Percentiles rank a stretch among this genome's conserved stretches.
These are phyloP conservation scores for Aureobasidium zeae DNA, from an alignment of 2,329 filamentous ascomycete species.

Conservation along the genomic window DNA sequence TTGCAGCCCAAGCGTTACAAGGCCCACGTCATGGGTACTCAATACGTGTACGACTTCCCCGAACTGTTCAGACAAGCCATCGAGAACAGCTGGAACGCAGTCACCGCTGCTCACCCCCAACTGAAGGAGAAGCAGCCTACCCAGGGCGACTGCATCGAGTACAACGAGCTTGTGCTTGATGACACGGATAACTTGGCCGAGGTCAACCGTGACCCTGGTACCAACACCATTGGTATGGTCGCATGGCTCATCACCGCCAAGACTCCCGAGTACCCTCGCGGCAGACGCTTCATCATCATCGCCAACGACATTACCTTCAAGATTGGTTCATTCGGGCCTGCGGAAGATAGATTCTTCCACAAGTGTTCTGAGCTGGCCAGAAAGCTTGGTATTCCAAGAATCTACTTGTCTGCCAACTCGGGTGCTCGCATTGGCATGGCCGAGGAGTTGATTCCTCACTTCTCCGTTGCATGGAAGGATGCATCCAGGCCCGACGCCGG, in stretches of 20 bases:
- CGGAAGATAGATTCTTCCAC: conserved; percentile 96
- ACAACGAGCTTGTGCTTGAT: conserved; percentile 88
- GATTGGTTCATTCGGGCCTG: conserved; percentile 94
- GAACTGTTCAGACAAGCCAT: conserved; percentile 97
- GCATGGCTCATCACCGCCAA: conserved; percentile 92
- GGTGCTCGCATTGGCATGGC: conserved; percentile 95
- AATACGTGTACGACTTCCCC: conserved; percentile 99
- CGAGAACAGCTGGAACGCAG: conserved; percentile 84
- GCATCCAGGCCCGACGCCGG: conserved; percentile 68
- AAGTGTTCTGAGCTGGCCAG: conserved; percentile 96
- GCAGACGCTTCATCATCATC: conserved; percentile 87
- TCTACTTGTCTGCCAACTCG: conserved; percentile 97
- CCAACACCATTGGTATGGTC: conserved; percentile 96
- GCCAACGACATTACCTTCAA: conserved; percentile 99
- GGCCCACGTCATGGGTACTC: conserved; percentile 97
- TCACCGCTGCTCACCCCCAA: conserved; percentile 61
- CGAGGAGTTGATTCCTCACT: conserved; percentile 92
- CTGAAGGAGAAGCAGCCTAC: conserved; percentile 74
- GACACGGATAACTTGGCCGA: conserved; percentile 87
- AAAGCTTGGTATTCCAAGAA: conserved; percentile 87
- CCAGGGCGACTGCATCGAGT: conserved; percentile 84
- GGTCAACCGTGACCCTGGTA: conserved; percentile 88
- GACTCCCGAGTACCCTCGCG: conserved; percentile 89
- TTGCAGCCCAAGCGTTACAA: conserved; percentile 98
- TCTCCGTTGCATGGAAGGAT: conserved; percentile 96